These are phyloP conservation scores for Barbarea vulgaris DNA, from an alignment of 345 rosid species.

Conservation along the genomic window DNA sequence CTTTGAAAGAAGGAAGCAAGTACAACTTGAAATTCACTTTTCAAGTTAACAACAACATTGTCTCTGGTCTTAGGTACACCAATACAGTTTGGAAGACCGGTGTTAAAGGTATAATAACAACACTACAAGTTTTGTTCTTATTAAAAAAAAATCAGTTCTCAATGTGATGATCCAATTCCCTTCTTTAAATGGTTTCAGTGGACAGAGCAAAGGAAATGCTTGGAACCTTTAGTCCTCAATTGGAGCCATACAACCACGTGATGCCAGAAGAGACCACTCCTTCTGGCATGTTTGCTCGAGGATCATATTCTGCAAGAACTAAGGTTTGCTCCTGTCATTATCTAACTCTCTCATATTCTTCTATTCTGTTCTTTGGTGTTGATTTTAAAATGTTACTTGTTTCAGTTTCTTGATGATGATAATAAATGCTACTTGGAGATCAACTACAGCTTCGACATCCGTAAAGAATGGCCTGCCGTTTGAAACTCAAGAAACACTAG, in stretches of 20 bases:
- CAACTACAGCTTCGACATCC: constrained; percentile 72
- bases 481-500: constrained; percentile 17
- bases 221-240: constrained; percentile 80
- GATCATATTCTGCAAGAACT: constrained; percentile 73
- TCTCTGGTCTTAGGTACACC: constrained; percentile 78
- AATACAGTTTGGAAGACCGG: constrained; percentile 82
- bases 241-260: constrained; percentile 62
- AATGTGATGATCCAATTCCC: constrained; percentile 2
- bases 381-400: neutral
- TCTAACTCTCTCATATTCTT: neutral
- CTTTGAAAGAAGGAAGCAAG: constrained; percentile 73
- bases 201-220: constrained; percentile 74
- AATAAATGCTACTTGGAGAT: constrained; percentile 85
- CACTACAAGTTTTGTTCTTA: neutral
- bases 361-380: neutral
- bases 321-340: constrained; percentile 47
- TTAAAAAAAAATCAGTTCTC: neutral
- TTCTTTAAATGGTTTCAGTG: constrained; percentile 44
- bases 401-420: constrained; percentile 80
- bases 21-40: constrained; percentile 66
- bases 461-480: constrained; percentile 67
- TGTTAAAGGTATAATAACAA: constrained; percentile 51
- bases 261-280: constrained; percentile 78
- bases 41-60: constrained; percentile 77
- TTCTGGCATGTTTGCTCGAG: constrained; percentile 74